Conservation (phyloP, 768 basidiomycete genomes). For the Pleurotus giganteus region DNA sequence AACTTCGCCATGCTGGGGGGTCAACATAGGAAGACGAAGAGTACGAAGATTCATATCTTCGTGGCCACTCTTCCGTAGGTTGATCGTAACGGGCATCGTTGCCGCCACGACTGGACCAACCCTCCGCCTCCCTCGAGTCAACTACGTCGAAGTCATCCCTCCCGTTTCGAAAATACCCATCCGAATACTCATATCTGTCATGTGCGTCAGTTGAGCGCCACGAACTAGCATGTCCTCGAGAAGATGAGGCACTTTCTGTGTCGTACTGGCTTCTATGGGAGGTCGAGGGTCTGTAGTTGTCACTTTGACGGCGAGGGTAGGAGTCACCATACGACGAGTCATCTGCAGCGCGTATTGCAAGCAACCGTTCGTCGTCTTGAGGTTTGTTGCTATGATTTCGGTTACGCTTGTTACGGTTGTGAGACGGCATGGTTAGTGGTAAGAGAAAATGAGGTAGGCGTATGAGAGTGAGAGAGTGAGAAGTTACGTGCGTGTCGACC, state of each 20-base stretch:
- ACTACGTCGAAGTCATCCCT: constrained; percentile 47
- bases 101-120: constrained; percentile 37
- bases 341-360: constrained; percentile 29
- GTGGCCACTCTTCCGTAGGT: constrained; percentile 46
- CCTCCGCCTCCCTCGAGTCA: constrained; percentile 43
- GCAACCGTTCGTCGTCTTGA: constrained; percentile 47
- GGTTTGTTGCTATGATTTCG: constrained; percentile 47
- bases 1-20: constrained; percentile 37
- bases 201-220: constrained; percentile 51
- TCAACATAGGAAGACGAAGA: constrained; percentile 47
- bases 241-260: constrained; percentile 45
- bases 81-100: constrained; percentile 40
- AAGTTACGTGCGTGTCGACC: constrained; percentile 31
- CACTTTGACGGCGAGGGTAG: constrained; percentile 50
- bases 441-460: constrained; percentile 19
- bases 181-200: constrained; percentile 44
- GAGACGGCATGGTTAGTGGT: constrained; percentile 32
- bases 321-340: constrained; percentile 46
- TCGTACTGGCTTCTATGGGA: constrained; percentile 43
- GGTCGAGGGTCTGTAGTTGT: constrained; percentile 45
- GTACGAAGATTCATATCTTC: constrained; percentile 41
- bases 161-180: constrained; percentile 49
- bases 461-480: constrained; percentile 22
- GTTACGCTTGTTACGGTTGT: constrained; percentile 46
- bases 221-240: constrained; percentile 46